Conservation (phyloP, 116 monocot species). For the Papilionanthe hybrid region DNA sequence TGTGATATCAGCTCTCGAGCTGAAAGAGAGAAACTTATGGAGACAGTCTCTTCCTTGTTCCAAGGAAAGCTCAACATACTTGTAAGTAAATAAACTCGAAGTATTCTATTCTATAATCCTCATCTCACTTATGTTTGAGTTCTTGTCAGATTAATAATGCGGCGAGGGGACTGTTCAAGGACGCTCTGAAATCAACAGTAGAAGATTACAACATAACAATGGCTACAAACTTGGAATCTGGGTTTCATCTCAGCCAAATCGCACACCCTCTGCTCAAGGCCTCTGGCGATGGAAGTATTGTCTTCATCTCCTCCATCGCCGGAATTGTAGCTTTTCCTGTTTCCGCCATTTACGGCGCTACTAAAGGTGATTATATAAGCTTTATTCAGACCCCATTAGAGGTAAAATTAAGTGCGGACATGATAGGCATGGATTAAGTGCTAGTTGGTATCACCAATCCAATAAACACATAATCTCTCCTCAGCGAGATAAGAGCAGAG, state of each 20-base stretch:
- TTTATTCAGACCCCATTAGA: too few relatives aligned
- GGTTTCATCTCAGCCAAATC: slow-evolving; percentile 59
- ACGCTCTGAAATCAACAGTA: slow-evolving; percentile 23
- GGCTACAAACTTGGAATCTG: slow-evolving; percentile 68
- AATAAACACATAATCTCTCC: too few relatives aligned
- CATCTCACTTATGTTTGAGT: neutral
- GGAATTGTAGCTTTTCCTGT: slow-evolving; percentile 30
- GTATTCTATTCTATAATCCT: too few relatives aligned
- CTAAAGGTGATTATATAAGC: neutral
- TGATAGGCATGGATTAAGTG: too few relatives aligned
- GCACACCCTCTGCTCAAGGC: slow-evolving; percentile 65
- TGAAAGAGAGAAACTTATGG: too few relatives aligned
- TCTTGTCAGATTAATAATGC: neutral
- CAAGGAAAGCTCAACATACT: too few relatives aligned
- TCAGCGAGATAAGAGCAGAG: too few relatives aligned
- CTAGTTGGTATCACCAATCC: too few relatives aligned
- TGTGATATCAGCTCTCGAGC: too few relatives aligned
- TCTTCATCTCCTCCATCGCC: slow-evolving; percentile 71
- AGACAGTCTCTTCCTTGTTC: too few relatives aligned
- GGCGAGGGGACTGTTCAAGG: neutral
- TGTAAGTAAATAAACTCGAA: too few relatives aligned
- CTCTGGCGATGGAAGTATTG: slow-evolving; percentile 44
- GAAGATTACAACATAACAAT: slow-evolving; percentile 48
- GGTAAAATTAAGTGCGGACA: too few relatives aligned
- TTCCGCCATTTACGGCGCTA: neutral